A percentile compares a stretch with the other conserved stretches of the same genome.
Evolutionary conservation across 2,329 filamentous ascomycete genomes (phyloP).

Genomic region (Lasiodiplodia theobromae): DNA sequence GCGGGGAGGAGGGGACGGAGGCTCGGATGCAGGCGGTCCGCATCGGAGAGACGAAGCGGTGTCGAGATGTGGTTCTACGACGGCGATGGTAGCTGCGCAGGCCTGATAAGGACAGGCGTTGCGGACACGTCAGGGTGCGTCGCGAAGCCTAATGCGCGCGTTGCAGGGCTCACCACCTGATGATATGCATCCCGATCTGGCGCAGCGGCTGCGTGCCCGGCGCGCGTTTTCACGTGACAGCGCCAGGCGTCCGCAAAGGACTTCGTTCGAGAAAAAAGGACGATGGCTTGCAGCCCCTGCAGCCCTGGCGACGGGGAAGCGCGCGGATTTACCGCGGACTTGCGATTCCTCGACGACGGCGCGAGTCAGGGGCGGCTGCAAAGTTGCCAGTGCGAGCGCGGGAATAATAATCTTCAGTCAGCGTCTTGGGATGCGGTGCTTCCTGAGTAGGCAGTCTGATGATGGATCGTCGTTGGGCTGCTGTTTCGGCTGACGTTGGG

Average conservation of each 20-base stretch:
- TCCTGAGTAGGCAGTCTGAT: neutral
- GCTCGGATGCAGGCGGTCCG: neutral
- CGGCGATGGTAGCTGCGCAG: conserved; percentile 4
- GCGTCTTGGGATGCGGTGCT: neutral
- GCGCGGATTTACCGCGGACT: neutral
- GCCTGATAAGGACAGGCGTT: neutral
- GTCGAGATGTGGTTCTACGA: conserved; percentile 21
- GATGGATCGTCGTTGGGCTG: conserved; percentile 23
- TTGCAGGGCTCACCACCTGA: neutral
- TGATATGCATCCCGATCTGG: conserved; percentile 12
- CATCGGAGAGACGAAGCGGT: neutral
- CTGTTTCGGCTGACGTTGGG: conserved; percentile 14
- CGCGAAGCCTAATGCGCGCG: conserved; percentile 2
- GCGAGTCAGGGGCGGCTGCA: conserved; percentile 18
- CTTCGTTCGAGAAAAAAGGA: neutral
- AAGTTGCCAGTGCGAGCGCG: neutral
- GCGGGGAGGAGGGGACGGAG: conserved; percentile 18
- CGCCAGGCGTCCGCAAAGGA: neutral
- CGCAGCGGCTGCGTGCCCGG: neutral
- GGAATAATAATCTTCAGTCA: neutral
- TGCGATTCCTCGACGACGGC: conserved; percentile 1
- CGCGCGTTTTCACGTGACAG: conserved; percentile 7
- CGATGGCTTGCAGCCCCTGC: neutral
- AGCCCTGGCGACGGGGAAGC: neutral
- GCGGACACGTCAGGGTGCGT: conserved; percentile 8